Conservation (phyloP, 164 flowering plant genomes). For the Stephania japonica region DNA sequence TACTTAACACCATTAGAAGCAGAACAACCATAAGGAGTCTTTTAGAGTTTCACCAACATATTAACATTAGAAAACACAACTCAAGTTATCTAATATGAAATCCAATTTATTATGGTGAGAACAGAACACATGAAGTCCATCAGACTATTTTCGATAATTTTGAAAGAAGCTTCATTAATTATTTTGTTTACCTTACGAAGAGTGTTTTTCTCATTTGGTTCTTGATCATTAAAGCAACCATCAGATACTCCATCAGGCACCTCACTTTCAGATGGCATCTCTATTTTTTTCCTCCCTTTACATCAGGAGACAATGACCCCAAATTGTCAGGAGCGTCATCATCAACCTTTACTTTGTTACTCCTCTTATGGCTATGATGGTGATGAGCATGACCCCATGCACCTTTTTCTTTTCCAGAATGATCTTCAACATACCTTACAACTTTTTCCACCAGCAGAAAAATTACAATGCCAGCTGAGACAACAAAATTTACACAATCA, state of each 20-base stretch:
- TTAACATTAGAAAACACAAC: neutral
- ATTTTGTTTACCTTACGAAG: constrained; percentile 50
- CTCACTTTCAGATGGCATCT: constrained; percentile 21
- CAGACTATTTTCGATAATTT: neutral
- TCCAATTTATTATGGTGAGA: neutral
- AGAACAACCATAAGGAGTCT: too few species aligned
- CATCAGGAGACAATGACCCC: constrained; percentile 19
- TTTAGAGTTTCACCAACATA: neutral
- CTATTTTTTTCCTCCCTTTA: constrained; percentile 17
- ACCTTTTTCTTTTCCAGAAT: constrained; percentile 42
- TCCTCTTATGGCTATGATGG: constrained; percentile 59
- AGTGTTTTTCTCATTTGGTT: constrained; percentile 17
- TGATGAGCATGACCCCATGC: constrained; percentile 58
- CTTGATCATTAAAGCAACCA: constrained; percentile 25
- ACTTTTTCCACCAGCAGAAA: constrained; percentile 92
- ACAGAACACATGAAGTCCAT: neutral
- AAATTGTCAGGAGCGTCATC: constrained; percentile 24
- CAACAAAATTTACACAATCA: constrained; percentile 21
- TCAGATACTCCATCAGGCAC: constrained; percentile 24
- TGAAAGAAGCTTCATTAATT: neutral
- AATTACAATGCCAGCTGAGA: constrained; percentile 87
- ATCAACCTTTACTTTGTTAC: constrained; percentile 45
- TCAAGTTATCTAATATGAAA: neutral
- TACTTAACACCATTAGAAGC: too few species aligned
- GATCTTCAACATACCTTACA: constrained; percentile 85